Conservation (phyloP, 345 rosid species). For the Rhodamnia argentea region DNA sequence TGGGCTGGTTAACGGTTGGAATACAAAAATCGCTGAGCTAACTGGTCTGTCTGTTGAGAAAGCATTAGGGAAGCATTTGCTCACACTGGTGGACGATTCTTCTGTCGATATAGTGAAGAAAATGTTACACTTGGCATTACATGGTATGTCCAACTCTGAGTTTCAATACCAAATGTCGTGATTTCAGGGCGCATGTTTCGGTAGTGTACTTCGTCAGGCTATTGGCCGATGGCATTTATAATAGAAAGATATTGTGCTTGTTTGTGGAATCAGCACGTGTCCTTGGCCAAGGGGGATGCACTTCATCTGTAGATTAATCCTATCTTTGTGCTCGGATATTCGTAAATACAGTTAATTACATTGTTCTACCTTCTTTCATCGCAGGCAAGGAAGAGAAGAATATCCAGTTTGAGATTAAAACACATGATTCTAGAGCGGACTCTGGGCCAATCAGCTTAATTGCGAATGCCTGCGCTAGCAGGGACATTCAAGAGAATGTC, state of each 20-base stretch:
- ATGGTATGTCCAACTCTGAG: conserved; percentile 36
- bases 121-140: conserved; percentile 67
- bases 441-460: conserved; percentile 72
- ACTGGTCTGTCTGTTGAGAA: conserved; percentile 74
- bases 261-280: neutral
- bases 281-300: neutral
- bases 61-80: conserved; percentile 81
- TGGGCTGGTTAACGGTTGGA: conserved; percentile 93
- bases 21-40: conserved; percentile 77
- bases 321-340: neutral
- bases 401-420: conserved; percentile 79
- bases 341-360: neutral
- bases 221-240: neutral
- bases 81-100: conserved; percentile 79
- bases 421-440: conserved; percentile 46
- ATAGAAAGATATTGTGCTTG: neutral
- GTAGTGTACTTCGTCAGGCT: neutral
- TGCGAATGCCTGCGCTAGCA: conserved; percentile 89
- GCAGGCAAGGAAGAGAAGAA: conserved; percentile 89
- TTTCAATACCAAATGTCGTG: neutral
- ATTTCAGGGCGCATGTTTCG: neutral
- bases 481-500: conserved; percentile 70
- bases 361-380: conserved; percentile 3
- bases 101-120: conserved; percentile 47
- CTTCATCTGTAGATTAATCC: neutral